Percentiles rank a stretch among this genome's conserved stretches.
Evolutionary conservation across 2,329 filamentous ascomycete species (phyloP).

Genomic region (Hypoxylon sp.): DNA sequence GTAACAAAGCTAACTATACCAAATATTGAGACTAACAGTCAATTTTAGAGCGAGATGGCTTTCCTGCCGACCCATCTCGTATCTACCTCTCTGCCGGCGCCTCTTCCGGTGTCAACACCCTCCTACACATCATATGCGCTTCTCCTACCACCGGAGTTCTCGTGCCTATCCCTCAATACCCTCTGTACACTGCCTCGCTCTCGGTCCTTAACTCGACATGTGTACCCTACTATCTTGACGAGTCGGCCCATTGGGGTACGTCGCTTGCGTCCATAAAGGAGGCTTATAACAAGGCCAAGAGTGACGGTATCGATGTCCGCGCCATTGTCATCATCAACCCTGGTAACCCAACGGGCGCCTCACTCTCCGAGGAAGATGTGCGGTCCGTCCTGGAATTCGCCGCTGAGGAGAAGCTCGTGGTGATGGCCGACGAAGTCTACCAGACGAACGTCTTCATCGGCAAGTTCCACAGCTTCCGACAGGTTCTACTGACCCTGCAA

Average conservation of each 20-base stretch:
- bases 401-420: conserved; percentile 84
- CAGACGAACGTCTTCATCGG: conserved; percentile 98
- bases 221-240: conserved; percentile 95
- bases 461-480: conserved; percentile 96
- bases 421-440: conserved; percentile 98
- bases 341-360: conserved; percentile 95
- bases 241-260: conserved; percentile 88
- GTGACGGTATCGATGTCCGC: conserved; percentile 86
- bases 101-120: conserved; percentile 93
- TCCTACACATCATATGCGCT: conserved; percentile 90
- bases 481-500: conserved; percentile 85
- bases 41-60: conserved; percentile 82
- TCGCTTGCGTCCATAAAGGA: conserved; percentile 83
- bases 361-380: conserved; percentile 83
- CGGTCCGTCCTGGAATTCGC: conserved; percentile 89
- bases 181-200: conserved; percentile 95
- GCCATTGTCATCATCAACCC: conserved; percentile 98
- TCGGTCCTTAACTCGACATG: conserved; percentile 86
- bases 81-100: conserved; percentile 95
- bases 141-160: conserved; percentile 84
- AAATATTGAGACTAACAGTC: conserved; percentile 34
- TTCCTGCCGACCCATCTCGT: conserved; percentile 82
- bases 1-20: not conserved
- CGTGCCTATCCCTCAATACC: conserved; percentile 97
- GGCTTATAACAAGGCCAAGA: conserved; percentile 80